Base-by-base conservation (phyloP, 177 flowering plant species). In the Vitis hybrid region DNA sequence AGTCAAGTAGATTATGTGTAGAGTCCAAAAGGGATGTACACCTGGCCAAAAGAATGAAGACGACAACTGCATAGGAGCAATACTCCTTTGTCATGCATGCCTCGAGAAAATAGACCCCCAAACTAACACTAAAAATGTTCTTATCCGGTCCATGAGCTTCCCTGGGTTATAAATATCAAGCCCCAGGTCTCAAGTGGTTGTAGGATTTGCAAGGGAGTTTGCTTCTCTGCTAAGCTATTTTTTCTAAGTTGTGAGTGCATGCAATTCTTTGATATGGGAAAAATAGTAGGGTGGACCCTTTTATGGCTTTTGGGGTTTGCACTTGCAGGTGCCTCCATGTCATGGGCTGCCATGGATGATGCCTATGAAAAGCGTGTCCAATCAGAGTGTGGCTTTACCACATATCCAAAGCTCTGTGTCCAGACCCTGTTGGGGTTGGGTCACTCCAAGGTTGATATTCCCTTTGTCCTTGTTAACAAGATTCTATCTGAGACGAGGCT, bases 341-440 rank as follows among this genome's bases (percentile, higher is more conserved):
- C 35, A 24, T 8, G 56, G 56, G 67, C 32, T 19, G 62, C 77
- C 67, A 52, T 14, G 15, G 30, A 60, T 16, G 60, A 40, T 55
- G 9, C 18, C 14, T 56, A 68, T 72, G 40, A 64, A 66, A 56
- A 51, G 7, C 46, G 62, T 3, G 60, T 80, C 10, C 30, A 51
- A 15, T n/a, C 52, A 4, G 63, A 76, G 64, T 84, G 89, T 73
- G 57, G 74, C 61, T 77, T 74, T 4, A 76, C 89, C 15, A 74
- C 69, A 48, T 84, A 79, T 64, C 86, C 89, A 21, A 19, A 11
- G 30, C 76, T 80, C 3, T 84, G 88, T 59, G 73, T 76, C 12
- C 67, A 68, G 35, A 67, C 81, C 64, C 55, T 83, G 76, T 65
- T 40, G 15, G 70, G 64, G 10, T 64, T 48, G 16, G 69, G 21